Conservation (phyloP, 192 early-diverging fungal genomes). For the Dissophora globulifera region DNA sequence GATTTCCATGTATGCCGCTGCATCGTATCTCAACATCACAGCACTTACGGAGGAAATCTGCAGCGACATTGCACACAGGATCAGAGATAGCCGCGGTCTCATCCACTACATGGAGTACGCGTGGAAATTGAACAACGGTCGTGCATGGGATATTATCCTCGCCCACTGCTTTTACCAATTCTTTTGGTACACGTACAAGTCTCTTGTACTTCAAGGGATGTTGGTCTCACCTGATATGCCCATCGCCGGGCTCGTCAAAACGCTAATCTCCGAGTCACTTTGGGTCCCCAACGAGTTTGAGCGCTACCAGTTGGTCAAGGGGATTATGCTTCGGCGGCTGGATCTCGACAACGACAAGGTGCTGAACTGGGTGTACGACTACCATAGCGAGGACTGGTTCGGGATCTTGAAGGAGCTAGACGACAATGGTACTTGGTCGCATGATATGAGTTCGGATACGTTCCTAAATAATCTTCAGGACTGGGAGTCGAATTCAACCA, state of each 20-base stretch:
- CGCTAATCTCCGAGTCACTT: conserved; percentile 32
- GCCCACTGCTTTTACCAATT: conserved; percentile 50
- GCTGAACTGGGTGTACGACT: conserved; percentile 40
- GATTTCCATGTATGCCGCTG: conserved; percentile 50
- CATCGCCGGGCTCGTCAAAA: conserved; percentile 33
- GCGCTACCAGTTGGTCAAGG: conserved; percentile 41
- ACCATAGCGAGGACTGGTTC: conserved; percentile 47
- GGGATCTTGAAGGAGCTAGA: conserved; percentile 38
- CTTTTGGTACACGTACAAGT: conserved; percentile 44
- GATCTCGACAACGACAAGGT: conserved; percentile 25
- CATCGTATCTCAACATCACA: conserved; percentile 49
- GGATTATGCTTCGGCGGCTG: conserved; percentile 34
- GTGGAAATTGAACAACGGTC: conserved; percentile 46
- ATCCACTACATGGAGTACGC: conserved; percentile 53
- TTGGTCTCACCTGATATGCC: conserved; percentile 46
- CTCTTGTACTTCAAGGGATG: conserved; percentile 30
- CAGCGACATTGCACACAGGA: conserved; percentile 44
- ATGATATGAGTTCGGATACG: conserved; percentile 27
- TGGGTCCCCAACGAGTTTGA: conserved; percentile 48
- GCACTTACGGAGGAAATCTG: conserved; percentile 49
- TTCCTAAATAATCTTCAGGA: conserved; percentile 39
- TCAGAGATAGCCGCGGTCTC: conserved; percentile 35
- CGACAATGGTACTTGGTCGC: conserved; percentile 34
- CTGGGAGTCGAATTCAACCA: conserved; percentile 46
- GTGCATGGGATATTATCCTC: conserved; percentile 49